phyloP scores from a whole-genome alignment of 2,329 filamentous ascomycete genomes.

The Drechslerella coelobrocha region DNA sequence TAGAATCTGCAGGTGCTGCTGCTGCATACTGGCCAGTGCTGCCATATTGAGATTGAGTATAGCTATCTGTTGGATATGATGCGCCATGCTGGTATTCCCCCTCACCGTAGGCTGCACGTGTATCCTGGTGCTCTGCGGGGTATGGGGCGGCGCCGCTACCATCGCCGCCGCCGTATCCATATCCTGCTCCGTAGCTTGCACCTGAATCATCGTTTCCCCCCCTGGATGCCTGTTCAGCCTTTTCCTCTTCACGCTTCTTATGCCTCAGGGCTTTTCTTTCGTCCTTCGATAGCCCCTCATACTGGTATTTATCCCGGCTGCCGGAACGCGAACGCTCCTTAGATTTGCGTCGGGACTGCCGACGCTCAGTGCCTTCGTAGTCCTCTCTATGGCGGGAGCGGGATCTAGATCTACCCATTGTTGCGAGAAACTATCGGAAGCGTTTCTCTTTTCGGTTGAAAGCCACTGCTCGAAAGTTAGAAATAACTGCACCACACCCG shows the following conservation, averaged over 20 bases:
- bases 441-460: slow-evolving; percentile 7
- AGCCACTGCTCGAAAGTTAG: slow-evolving; percentile 9
- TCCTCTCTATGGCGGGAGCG: slow-evolving; percentile 21
- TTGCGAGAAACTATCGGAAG: slow-evolving; percentile 29
- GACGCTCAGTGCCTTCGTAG: slow-evolving; percentile 9
- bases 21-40: slow-evolving; percentile 12
- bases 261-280: slow-evolving; percentile 42
- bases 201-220: slow-evolving; percentile 20
- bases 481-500: slow-evolving; percentile 11
- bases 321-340: slow-evolving; percentile 23
- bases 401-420: slow-evolving; percentile 43
- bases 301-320: slow-evolving; percentile 19
- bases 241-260: slow-evolving; percentile 25
- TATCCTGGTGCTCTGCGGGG: slow-evolving; percentile 34
- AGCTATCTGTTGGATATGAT: slow-evolving; percentile 35
- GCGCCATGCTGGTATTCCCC: slow-evolving; percentile 24
- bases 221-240: slow-evolving; percentile 12
- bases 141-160: slow-evolving; percentile 31
- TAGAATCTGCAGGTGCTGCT: background rate
- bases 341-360: slow-evolving; percentile 29
- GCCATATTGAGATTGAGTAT: slow-evolving; percentile 35
- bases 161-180: slow-evolving; percentile 17
- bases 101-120: slow-evolving; percentile 26
- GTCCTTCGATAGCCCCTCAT: slow-evolving; percentile 35
- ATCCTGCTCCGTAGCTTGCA: slow-evolving; percentile 33